Percentiles rank a stretch among this genome's conserved stretches.
phyloP scores from a whole-genome alignment of 2,329 filamentous ascomycete species.

The Cladosporium sp. region DNA sequence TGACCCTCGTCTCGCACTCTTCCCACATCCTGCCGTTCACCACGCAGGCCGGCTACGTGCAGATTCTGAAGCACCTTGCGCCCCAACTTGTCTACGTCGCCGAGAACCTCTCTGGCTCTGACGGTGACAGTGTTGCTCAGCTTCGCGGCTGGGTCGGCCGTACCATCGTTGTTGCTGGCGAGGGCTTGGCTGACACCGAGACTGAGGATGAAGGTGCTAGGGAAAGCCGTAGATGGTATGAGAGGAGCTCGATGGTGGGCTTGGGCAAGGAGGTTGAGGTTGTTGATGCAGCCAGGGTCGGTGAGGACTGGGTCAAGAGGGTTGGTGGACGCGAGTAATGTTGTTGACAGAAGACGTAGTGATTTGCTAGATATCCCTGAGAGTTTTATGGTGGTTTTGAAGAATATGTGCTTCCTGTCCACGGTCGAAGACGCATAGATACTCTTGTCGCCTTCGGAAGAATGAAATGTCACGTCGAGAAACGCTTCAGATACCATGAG shows the following conservation, averaged over 20 bases:
- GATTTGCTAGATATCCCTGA: too few species aligned
- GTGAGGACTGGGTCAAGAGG: slow-evolving; percentile 81
- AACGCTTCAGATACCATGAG: too few species aligned
- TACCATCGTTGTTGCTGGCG: slow-evolving; percentile 60
- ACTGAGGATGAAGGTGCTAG: slow-evolving; percentile 49
- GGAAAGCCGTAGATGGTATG: slow-evolving; percentile 66
- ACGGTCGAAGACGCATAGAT: not conserved
- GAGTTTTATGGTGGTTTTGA: too few species aligned
- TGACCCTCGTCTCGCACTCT: slow-evolving; percentile 75
- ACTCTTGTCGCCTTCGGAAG: not conserved
- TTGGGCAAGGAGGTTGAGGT: slow-evolving; percentile 83
- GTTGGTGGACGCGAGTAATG: slow-evolving; percentile 58
- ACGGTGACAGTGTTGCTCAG: slow-evolving; percentile 69
- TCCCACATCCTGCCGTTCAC: slow-evolving; percentile 87
- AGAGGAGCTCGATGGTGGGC: slow-evolving; percentile 74
- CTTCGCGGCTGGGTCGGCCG: slow-evolving; percentile 60
- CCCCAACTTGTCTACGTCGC: slow-evolving; percentile 85
- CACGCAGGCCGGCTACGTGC: slow-evolving; percentile 73
- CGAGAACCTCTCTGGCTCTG: slow-evolving; percentile 61
- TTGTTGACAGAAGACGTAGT: not conserved
- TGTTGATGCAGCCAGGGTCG: slow-evolving; percentile 74
- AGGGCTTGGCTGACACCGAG: slow-evolving; percentile 76
- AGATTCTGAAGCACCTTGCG: slow-evolving; percentile 79
- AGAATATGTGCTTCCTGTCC: too few species aligned
- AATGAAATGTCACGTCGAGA: too few species aligned